phyloP scores from a whole-genome alignment of 202 grass and related monocot species.

The Brachypodium distachyon region DNA sequence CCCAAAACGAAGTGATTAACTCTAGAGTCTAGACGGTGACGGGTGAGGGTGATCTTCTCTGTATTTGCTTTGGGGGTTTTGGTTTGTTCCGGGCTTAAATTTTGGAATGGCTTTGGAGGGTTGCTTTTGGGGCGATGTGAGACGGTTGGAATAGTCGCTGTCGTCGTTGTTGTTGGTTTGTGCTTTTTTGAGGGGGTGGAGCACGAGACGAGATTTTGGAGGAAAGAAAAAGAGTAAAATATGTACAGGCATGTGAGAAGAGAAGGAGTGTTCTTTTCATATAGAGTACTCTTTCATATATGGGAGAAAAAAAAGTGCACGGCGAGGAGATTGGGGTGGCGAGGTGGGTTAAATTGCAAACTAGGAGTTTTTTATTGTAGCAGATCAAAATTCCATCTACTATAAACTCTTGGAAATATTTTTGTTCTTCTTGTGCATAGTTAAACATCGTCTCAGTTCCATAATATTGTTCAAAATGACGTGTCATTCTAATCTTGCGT shows the following conservation, averaged over 20 bases:
- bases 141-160: not conserved
- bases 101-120: not conserved
- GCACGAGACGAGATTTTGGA: constrained; percentile 16
- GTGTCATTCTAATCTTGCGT: too few relatives aligned
- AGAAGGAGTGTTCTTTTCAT: constrained; percentile 11
- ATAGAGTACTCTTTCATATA: too few relatives aligned
- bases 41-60: too few relatives aligned
- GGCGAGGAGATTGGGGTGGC: not conserved
- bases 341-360: too few relatives aligned
- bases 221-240: not conserved
- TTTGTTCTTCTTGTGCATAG: too few relatives aligned
- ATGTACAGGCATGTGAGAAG: constrained; percentile 2
- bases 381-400: too few relatives aligned
- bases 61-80: not conserved
- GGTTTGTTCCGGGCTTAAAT: not conserved
- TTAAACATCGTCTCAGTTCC: too few relatives aligned
- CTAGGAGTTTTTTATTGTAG: too few relatives aligned
- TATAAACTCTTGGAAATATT: too few relatives aligned
- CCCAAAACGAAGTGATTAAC: not conserved
- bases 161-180: not conserved
- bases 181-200: constrained; percentile 8
- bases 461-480: too few relatives aligned
- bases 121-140: not conserved
- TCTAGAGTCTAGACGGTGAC: too few relatives aligned
- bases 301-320: not conserved